Base-by-base conservation (phyloP, 345 rosid species). In the Eucalyptus paniculata region DNA sequence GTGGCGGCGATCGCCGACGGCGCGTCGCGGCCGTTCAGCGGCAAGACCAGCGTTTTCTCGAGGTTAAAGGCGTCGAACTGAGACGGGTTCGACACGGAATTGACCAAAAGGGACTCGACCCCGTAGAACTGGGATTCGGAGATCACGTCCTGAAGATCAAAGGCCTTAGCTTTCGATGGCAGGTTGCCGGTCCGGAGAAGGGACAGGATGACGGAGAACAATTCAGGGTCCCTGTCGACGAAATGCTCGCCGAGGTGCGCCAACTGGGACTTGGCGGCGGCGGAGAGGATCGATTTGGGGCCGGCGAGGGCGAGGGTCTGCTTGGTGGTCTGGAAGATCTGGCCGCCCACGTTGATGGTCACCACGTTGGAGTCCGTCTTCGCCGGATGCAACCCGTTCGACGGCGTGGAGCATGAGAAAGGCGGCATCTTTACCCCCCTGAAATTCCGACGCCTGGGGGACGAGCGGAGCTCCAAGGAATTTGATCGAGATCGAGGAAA, bases 161-260 rank as follows among this genome's bases (percentile, higher is more conserved):
- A 93, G 72, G 93, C 88, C 88, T 91, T 93, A 40, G 97, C 96
- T 91, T 94, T 95, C 14, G 99, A 95, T 15, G 99, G 99, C 12
- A 98, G 88, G 87, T 92, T 94, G 12, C 99, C 98, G 4, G 99
- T 95, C 24, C 99, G 94, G 83, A 98, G 93, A 50, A 98, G 92
- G 50, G 96, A 98, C 87, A 98, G 95, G 86, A 97, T 91, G 88
- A 95, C 67, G 50, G 98, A 93, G 94, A 97, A 98, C 56, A 95
- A 89, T 80, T 92, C 97, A 11, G 99, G 99, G 90, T 97, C 99
- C 12, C 99, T 92, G 93, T 98, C 99, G 86, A 98, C 50, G 93
- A 97, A 98, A 21, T 88, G 94, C 65, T 91, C 62, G 86, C 88
- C 83, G 83, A 86, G 62, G 26, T 91, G 94, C 90, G 91, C 91